Evolutionary conservation across 441 rosid species (phyloP).

Genomic region (Raphanus hybrid): DNA sequence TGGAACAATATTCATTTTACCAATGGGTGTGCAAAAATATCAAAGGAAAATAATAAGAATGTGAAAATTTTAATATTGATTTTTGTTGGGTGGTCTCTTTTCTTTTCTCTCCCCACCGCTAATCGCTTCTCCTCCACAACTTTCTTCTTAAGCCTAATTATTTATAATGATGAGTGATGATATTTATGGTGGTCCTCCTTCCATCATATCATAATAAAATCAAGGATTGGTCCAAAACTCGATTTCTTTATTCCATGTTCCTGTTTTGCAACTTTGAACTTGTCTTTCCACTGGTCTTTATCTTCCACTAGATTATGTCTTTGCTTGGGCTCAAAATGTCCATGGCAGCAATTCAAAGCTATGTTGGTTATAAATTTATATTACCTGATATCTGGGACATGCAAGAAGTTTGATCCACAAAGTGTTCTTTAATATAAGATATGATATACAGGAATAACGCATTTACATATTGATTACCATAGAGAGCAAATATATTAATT

Average conservation of each 20-base stretch:
- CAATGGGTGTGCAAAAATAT: conserved; percentile 34
- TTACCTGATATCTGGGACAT: conserved; percentile 11
- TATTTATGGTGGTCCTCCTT: conserved; percentile 2
- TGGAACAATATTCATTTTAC: conserved; percentile 13
- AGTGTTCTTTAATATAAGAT: background rate
- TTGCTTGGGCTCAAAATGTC: conserved; percentile 1
- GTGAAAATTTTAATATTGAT: background rate
- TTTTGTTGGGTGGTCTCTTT: conserved; percentile 22
- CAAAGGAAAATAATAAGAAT: background rate
- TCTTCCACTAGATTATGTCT: conserved; percentile 30
- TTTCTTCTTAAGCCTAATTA: background rate
- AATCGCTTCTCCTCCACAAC: conserved; percentile 29
- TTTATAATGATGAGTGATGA: background rate
- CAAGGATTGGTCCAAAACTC: conserved; percentile 41
- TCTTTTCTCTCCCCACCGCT: conserved; percentile 37
- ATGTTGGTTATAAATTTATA: conserved; percentile 1
- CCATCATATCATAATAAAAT: conserved; percentile 13
- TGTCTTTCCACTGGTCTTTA: conserved; percentile 33
- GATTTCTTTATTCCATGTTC: conserved; percentile 8
- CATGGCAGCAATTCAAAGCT: background rate
- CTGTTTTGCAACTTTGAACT: conserved; percentile 24
- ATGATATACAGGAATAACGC: background rate
- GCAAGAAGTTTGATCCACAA: conserved; percentile 20
- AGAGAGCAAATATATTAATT: background rate
- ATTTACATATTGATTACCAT: background rate